These are phyloP conservation scores for Coemansia biformis DNA, from an alignment of 192 early-diverging fungal species.

Conservation along the genomic window DNA sequence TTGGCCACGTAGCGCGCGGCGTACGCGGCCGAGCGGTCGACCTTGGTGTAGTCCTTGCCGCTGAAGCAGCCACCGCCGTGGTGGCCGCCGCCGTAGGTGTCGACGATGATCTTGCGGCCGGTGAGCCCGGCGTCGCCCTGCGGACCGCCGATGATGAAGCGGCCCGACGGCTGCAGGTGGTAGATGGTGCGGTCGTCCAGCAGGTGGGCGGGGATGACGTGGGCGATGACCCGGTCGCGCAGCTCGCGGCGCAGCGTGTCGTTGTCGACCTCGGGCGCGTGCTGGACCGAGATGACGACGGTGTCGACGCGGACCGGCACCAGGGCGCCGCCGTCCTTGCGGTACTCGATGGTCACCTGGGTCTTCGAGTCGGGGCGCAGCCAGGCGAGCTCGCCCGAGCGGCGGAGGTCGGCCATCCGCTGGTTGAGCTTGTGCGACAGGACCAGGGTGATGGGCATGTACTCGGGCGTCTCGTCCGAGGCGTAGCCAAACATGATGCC, in stretches of 20 bases:
- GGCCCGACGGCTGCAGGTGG: conserved; percentile 96
- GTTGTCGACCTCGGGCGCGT: conserved; percentile 81
- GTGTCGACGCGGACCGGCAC: conserved; percentile 94
- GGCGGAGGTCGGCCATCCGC: conserved; percentile 92
- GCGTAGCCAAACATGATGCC: conserved; percentile 94
- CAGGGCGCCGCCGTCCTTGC: conserved; percentile 89
- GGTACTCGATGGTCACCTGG: conserved; percentile 99
- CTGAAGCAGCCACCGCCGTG: conserved; percentile 99
- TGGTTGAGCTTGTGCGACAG: conserved; percentile 97
- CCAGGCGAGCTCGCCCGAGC: conserved; percentile 83
- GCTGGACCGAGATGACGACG: conserved; percentile 96
- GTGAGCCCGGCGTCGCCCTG: conserved; percentile 99
- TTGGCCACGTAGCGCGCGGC: conserved; percentile 98
- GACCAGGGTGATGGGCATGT: conserved; percentile 94
- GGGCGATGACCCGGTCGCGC: conserved; percentile 87
- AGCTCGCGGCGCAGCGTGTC: conserved; percentile 81
- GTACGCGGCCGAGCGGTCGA: conserved; percentile 97
- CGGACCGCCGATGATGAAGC: conserved; percentile 98
- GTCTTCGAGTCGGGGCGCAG: conserved; percentile 99
- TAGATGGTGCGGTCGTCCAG: conserved; percentile 86
- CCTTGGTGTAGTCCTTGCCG: conserved; percentile 99
- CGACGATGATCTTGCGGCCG: conserved; percentile 92
- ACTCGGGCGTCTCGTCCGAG: conserved; percentile 97
- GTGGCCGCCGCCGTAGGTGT: conserved; percentile 85
- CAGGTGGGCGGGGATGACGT: conserved; percentile 87